Evolutionary conservation across 1,139 yeast genomes (phyloP), one percentile per base, ranked within the genome.

Genomic region (Wickerhamomyces sp.): DNA sequence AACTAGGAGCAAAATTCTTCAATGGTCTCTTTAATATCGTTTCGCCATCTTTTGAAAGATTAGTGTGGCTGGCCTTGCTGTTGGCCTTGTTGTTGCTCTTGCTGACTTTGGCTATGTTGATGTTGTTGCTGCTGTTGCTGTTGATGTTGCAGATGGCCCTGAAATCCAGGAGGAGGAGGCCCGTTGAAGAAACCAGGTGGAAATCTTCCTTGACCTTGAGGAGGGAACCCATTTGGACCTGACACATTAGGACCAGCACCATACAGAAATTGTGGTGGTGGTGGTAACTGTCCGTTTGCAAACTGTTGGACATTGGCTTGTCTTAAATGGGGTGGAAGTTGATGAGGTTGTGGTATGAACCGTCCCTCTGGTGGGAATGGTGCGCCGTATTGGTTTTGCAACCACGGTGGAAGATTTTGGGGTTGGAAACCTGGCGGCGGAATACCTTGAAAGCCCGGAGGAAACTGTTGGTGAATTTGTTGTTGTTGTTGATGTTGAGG

Each of bases 151-250:
- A 23, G 30, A 13, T 30, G 37, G 13, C 34, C 33, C 18, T 31
- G 39, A 27, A 44, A 41, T n/a, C 48, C 50, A 4, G 47, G 38
- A 16, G 38, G 50, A 13, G 49, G 51, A 16, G 47, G 46, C n/a
- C 38, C 46, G 25, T 33, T 40, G 20, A 38, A 41, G 26, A 47
- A 46, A 0, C 47, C 46, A 3, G 54, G 52, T 29, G 52, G 51
- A 13, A 44, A 44, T 31, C 47, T 42, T 17, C 41, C 42, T 23
- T 36, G 47, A 25, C 46, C 32, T 25, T 38, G 46, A 16, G 38
- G 48, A 14, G 47, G 47, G 31, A 38, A 38, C 6, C 35, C 38
- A 5, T 24, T 23, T 9, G 22, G 28, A n/a, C 36, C 38, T 21
- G 30, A 36, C 5, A 37, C 39, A 6, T 15, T 14, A 28, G 36